phyloP scores from a whole-genome alignment of 2,329 filamentous ascomycete genomes.

The Diaporthe vaccinii region DNA sequence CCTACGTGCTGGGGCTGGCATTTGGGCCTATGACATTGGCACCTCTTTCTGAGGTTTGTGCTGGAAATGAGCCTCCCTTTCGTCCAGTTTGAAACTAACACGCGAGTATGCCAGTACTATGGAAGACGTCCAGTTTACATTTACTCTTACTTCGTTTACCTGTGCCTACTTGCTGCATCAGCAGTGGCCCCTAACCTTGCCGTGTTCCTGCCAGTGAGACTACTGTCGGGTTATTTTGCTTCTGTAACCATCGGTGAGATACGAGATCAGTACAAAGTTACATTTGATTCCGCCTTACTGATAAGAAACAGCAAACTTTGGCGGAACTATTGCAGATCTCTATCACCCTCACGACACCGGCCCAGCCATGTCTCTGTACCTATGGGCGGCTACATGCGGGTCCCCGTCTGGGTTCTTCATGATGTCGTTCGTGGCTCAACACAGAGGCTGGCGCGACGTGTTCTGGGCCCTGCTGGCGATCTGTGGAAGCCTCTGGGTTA shows the following conservation, averaged over 20 bases:
- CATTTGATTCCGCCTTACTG: background rate
- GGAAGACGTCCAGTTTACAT: slow-evolving; percentile 59
- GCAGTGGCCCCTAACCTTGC: slow-evolving; percentile 56
- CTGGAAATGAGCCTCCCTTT: background rate
- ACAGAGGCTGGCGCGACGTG: slow-evolving; percentile 57
- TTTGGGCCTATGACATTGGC: slow-evolving; percentile 52
- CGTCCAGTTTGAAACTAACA: background rate
- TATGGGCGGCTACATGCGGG: slow-evolving; percentile 62
- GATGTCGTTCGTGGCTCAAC: slow-evolving; percentile 59
- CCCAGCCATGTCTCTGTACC: slow-evolving; percentile 50
- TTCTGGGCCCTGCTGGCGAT: slow-evolving; percentile 62
- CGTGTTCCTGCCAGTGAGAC: slow-evolving; percentile 57
- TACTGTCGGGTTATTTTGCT: slow-evolving; percentile 60
- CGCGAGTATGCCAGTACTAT: slow-evolving; percentile 52
- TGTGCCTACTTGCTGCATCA: slow-evolving; percentile 58
- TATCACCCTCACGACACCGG: slow-evolving; percentile 57
- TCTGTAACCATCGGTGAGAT: slow-evolving; percentile 49
- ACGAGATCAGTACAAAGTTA: background rate
- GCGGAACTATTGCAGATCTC: slow-evolving; percentile 60
- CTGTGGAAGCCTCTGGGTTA: slow-evolving; percentile 57
- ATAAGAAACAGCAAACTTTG: slow-evolving; percentile 51
- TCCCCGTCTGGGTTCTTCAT: slow-evolving; percentile 60
- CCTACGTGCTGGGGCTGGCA: slow-evolving; percentile 61
- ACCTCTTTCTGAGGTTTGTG: slow-evolving; percentile 45
- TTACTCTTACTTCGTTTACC: slow-evolving; percentile 56